phyloP scores from a whole-genome alignment of 257 asterid genomes.

The Osmanthus fragrans region DNA sequence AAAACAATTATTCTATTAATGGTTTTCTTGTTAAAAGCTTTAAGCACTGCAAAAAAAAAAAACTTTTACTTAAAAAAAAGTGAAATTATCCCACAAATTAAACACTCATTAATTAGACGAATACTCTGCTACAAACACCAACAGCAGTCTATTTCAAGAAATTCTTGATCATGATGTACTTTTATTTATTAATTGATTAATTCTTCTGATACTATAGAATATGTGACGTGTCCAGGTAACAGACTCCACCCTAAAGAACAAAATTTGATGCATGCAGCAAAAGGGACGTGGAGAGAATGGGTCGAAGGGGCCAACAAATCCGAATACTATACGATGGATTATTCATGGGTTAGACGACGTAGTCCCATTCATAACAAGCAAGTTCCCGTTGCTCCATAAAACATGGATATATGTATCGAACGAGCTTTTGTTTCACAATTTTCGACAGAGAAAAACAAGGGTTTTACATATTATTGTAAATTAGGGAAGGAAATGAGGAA shows the following conservation, averaged over 20 bases:
- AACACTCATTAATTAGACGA: too few relatives aligned
- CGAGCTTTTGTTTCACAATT: neutral
- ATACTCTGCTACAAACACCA: too few relatives aligned
- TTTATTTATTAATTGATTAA: neutral
- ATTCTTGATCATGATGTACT: too few relatives aligned
- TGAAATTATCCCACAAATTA: too few relatives aligned
- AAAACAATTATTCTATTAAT: too few relatives aligned
- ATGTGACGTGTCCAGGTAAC: conserved; percentile 32
- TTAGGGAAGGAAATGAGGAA: conserved; percentile 50
- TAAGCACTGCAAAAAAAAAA: neutral
- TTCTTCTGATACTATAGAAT: neutral
- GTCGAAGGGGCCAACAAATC: conserved; percentile 43
- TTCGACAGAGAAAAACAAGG: neutral
- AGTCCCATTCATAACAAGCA: conserved; percentile 76
- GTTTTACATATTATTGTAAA: conserved; percentile 9
- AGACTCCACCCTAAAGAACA: conserved; percentile 31
- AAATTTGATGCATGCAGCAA: conserved; percentile 33
- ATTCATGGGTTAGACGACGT: conserved; percentile 57
- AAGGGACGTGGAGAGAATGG: conserved; percentile 57
- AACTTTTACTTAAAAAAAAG: too few relatives aligned
- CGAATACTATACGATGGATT: conserved; percentile 73
- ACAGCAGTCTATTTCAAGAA: too few relatives aligned
- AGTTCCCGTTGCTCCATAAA: conserved; percentile 53
- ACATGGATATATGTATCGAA: conserved; percentile 6
- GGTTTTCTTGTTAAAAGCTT: too few relatives aligned